A percentile compares a stretch with the other conserved stretches of the same genome.
phyloP scores from a whole-genome alignment of 2,329 filamentous ascomycete species.

The Remersonia thermophila region DNA sequence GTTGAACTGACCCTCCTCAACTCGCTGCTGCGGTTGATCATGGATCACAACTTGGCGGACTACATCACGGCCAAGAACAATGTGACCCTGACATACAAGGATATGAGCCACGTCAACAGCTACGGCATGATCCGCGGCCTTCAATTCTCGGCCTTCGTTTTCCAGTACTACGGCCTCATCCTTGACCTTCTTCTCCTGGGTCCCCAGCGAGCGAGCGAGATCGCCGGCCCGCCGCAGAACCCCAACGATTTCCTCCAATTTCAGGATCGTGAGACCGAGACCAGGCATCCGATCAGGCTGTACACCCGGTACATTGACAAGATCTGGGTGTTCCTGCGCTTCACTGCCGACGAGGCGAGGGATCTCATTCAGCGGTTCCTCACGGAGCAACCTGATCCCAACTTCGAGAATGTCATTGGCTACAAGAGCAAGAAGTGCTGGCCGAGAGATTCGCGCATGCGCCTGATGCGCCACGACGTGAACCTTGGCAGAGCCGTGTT shows the following conservation, averaged over 20 bases:
- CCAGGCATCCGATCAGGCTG: constrained; percentile 87
- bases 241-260: constrained; percentile 98
- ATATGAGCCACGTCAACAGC: constrained; percentile 99
- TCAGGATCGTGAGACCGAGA: constrained; percentile 83
- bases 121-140: constrained; percentile 97
- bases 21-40: constrained; percentile 82
- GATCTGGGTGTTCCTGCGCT: constrained; percentile 96
- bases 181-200: constrained; percentile 86
- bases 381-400: constrained; percentile 95
- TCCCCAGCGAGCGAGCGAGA: constrained; percentile 91
- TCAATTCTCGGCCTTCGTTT: constrained; percentile 96
- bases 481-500: constrained; percentile 95
- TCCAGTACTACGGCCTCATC: constrained; percentile 96
- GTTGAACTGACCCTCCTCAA: constrained; percentile 94
- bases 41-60: constrained; percentile 98
- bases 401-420: constrained; percentile 98
- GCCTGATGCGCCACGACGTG: constrained; percentile 96
- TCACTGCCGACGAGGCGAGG: constrained; percentile 83
- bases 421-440: constrained; percentile 99
- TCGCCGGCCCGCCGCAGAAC: constrained; percentile 83
- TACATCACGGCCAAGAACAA: constrained; percentile 99
- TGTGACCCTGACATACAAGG: constrained; percentile 96
- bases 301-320: constrained; percentile 97
- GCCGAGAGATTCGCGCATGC: constrained; percentile 95
- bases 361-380: constrained; percentile 96